Conservation (phyloP, 345 rosid genomes). For the Salix exigua region DNA sequence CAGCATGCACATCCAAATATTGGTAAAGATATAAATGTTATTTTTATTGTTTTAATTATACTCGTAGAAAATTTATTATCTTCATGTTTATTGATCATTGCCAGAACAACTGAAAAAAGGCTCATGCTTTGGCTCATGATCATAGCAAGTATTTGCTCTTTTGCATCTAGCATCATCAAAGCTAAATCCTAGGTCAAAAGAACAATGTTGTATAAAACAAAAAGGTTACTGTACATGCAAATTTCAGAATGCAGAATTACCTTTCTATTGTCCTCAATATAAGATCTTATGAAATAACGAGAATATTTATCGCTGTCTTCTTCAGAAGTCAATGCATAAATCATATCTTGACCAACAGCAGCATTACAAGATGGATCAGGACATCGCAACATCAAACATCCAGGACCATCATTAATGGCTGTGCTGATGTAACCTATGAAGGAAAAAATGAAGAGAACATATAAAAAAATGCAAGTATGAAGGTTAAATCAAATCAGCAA, state of each 20-base stretch:
- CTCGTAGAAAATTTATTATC: background rate
- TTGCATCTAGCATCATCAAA: background rate
- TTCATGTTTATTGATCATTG: background rate
- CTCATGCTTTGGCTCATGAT: background rate
- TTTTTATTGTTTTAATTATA: background rate
- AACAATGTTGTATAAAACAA: background rate
- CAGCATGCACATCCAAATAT: background rate
- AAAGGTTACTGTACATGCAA: background rate
- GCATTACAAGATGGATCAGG: slow-evolving; percentile 39
- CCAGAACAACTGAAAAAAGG: background rate
- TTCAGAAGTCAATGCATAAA: slow-evolving; percentile 19
- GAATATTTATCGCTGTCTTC: slow-evolving; percentile 29
- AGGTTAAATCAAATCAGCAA: background rate
- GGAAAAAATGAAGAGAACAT: background rate
- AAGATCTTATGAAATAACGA: slow-evolving; percentile 34
- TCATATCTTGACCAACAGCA: slow-evolving; percentile 36
- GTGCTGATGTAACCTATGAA: slow-evolving; percentile 32
- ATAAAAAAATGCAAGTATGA: background rate
- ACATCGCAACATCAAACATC: slow-evolving; percentile 39
- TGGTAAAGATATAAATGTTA: background rate
- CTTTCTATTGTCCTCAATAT: slow-evolving; percentile 35
- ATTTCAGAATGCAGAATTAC: slow-evolving; percentile 13
- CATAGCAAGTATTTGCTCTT: background rate
- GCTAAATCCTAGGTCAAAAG: background rate
- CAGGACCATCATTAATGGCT: slow-evolving; percentile 39